Evolutionary conservation across 2,329 filamentous ascomycete genomes (phyloP), one percentile per base, ranked within the genome.

Genomic region (Fusarium sp.): DNA sequence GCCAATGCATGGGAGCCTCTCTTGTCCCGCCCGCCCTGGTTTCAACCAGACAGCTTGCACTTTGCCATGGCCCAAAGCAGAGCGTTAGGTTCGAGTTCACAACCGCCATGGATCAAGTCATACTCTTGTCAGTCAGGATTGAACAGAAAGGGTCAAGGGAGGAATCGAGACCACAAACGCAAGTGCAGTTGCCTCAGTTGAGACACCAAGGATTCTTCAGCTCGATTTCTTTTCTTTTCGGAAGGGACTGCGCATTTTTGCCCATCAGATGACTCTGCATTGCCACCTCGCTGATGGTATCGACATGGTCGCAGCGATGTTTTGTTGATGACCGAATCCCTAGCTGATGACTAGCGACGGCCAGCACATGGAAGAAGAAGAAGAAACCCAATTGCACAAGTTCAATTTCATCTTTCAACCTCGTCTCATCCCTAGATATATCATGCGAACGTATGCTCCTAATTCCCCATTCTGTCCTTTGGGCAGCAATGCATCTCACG

Each of bases 401-500:
- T 42, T 33, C 42, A 36, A n/a, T 40, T 29, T 52, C 27, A 36
- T 18, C 25, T 31, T 42, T 38, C 31, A 59, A 66, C 22, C 25
- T 40, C 29, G 54, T 69, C 50, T 42, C 40, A 42, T 50, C 33
- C 27, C 60, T 63, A 63, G 35, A 75, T 66, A 73, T 67, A 69
- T 62, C 25, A 56, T 38, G 16, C 18, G 31, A 40, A 70, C 6
- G n/a, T n/a, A 65, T n/a, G 16, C 20, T 52, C 47, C 47, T 31
- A 61, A 33, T 58, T 45, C 25, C 58, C 61, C 47, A 20, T 62
- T 57, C 25, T 27, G 14, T 40, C 10, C 36, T 27, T 73, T 73
- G 74, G 74, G 71, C 68, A 74, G 68, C 68, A 76, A 76, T 64
- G 71, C 65, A 70, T 61, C 27, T 45, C n/a, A 52, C 38, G 13